Base-by-base conservation (phyloP, 768 basidiomycete genomes). In the Gymnopilus dilepis region DNA sequence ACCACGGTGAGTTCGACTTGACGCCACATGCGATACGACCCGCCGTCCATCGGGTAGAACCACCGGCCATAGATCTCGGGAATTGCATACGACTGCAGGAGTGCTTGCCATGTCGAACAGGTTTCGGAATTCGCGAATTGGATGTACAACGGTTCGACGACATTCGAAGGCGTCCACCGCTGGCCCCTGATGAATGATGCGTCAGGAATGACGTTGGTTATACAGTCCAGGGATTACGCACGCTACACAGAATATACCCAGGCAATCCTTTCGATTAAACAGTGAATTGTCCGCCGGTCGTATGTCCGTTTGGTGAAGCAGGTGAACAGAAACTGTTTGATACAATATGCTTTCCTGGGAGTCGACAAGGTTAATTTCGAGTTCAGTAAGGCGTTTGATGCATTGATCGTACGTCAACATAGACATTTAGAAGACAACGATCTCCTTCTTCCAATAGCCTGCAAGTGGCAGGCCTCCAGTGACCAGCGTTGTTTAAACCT, bases 11-110 rank as follows among this genome's bases (percentile, higher is more conserved):
- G 77, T 63, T 91, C 86, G 22, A 95, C 81, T 71, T 91, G 90
- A 53, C 94, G 83, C 90, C 91, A 95, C 85, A 95, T 90, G 57
- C 94, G 87, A 74, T 92, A 94, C 11, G 90, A 84, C 6, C 92
- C 92, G 42, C 89, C 90, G 61, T 88, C 87, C 53, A 74, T 68
- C 21, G 84, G 79, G 38, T 78, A 78, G 65, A 81, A 78, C 70
- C 81, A 76, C 65, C 80, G 79, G 33, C 89, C 92, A 69, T 93
- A 92, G 57, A 90, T 85, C 73, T 94, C 93, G 0, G 92, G 89
- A 53, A 83, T 82, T 12, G 94, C 88, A 73, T 91, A 94, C 3
- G 93, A 92, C 60, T 88, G 86, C 58, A 95, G 79, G 53, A 95
- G 84, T 22, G 88, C 86, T 50, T 91, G 80, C 93, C 94, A 96